These are phyloP conservation scores for Talaromyces sp. DNA, from an alignment of 2,329 filamentous ascomycete species.

Conservation along the genomic window DNA sequence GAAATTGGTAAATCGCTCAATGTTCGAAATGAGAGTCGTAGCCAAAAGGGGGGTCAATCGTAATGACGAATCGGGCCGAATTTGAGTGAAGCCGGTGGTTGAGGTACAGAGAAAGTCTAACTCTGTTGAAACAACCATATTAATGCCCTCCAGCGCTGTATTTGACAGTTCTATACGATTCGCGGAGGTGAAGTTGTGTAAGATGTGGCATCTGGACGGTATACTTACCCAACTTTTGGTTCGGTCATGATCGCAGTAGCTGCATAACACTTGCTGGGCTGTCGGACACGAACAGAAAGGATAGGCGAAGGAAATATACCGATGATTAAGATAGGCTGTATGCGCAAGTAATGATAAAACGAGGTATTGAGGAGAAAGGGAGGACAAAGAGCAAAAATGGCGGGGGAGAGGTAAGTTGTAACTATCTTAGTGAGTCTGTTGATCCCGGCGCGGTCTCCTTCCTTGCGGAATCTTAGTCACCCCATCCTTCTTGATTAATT, in stretches of 20 bases:
- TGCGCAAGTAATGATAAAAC: neutral
- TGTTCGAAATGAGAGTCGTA: neutral
- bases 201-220: neutral
- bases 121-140: neutral
- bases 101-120: neutral
- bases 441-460: neutral
- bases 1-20: neutral
- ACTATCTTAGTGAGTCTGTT: neutral
- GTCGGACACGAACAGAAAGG: neutral
- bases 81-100: neutral
- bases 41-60: neutral
- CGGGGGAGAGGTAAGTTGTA: neutral
- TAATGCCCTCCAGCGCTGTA: neutral
- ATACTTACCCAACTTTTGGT: slow-evolving; percentile 4
- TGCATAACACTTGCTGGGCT: neutral
- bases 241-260: slow-evolving; percentile 7
- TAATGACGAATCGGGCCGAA: neutral
- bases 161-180: neutral
- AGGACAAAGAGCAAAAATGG: neutral
- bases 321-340: neutral
- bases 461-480: neutral
- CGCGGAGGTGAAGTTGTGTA: neutral
- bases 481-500: neutral
- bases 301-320: neutral
- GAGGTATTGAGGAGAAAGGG: neutral